Base-by-base conservation (phyloP, 352 stramenopile genomes). In the Phytopythium delawarense region DNA sequence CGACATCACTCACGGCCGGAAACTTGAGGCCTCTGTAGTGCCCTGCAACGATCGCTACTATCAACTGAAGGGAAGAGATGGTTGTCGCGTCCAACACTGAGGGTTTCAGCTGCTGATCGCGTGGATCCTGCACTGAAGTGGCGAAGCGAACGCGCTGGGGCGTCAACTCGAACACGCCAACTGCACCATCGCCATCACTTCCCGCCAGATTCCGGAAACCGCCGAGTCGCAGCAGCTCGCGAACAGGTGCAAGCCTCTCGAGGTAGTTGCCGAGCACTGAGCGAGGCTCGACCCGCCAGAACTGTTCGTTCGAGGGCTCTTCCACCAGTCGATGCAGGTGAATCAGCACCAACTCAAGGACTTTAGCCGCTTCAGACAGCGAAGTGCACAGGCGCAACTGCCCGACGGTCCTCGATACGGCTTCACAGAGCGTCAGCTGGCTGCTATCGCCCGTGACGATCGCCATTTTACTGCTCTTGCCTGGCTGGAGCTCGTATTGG, bases 1-100 rank as follows among this genome's bases (percentile, higher is more conserved):
- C 75, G 12, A 91, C 40, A 37, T 91, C 81, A 57, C 78, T 88
- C 11, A 91, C 57, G 9, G 57, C 59, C 0, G 72, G 55, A 15
- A 66, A 73, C 8, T 78, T 62, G 11, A 91, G 55, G 0, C 71
- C 62, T 15, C 81, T 70, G 30, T 70, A 79, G 40, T 91, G 81
- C 6, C 78, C 78, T 21, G 66, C 58, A 0, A 86, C 34, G 44
- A 89, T 75, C 1, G 70, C 65, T 7, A 63, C 56, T 21, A 81
- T 74, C 3, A 74, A 78, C 42, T 82, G 63, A 9, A 89, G 57
- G 2, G 69, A 67, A 7, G 67, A 37, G 1, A 84, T 52, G 7
- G 67, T 75, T 20, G 58, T 57, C 1, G 61, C 32, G 57, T 86
- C 70, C 0, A 87, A 57, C 16, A 58, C 23, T 12, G 58, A 32